These are phyloP conservation scores for Xylariaceae sp. DNA, from an alignment of 2,329 filamentous ascomycete species.

Conservation along the genomic window DNA sequence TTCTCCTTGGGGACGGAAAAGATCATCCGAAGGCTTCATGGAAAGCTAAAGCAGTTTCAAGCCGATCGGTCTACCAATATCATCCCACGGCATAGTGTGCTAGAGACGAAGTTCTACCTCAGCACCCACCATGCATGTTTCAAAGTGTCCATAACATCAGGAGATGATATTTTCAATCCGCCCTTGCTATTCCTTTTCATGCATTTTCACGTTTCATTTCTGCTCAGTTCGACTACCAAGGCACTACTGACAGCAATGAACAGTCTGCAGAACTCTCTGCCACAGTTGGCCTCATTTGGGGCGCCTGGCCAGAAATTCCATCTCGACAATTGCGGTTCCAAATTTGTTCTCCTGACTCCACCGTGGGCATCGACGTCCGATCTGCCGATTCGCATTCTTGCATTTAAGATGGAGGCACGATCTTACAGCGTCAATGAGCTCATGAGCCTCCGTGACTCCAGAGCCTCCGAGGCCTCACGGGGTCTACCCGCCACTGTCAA, in stretches of 20 bases:
- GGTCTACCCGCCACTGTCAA: slow-evolving; percentile 21
- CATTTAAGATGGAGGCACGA: slow-evolving; percentile 38
- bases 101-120: slow-evolving; percentile 28
- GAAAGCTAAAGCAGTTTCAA: slow-evolving; percentile 25
- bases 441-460: slow-evolving; percentile 35
- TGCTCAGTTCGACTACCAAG: slow-evolving; percentile 39
- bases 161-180: neutral
- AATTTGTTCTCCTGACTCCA: slow-evolving; percentile 39
- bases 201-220: slow-evolving; percentile 35
- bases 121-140: slow-evolving; percentile 14
- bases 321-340: slow-evolving; percentile 28
- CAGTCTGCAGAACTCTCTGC: slow-evolving; percentile 28
- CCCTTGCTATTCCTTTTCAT: slow-evolving; percentile 1
- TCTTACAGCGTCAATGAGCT: slow-evolving; percentile 43
- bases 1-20: slow-evolving; percentile 13
- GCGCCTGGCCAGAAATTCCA: slow-evolving; percentile 12
- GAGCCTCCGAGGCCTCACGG: slow-evolving; percentile 4
- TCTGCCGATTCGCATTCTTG: slow-evolving; percentile 39
- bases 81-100: slow-evolving; percentile 17
- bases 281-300: slow-evolving; percentile 30
- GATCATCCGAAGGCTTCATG: slow-evolving; percentile 17
- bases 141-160: slow-evolving; percentile 11
- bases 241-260: slow-evolving; percentile 33
- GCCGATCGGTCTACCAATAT: slow-evolving; percentile 23
- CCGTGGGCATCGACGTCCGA: slow-evolving; percentile 33